These are phyloP conservation scores for Jacaranda mimosifolia DNA, from an alignment of 257 asterid species.

Conservation along the genomic window DNA sequence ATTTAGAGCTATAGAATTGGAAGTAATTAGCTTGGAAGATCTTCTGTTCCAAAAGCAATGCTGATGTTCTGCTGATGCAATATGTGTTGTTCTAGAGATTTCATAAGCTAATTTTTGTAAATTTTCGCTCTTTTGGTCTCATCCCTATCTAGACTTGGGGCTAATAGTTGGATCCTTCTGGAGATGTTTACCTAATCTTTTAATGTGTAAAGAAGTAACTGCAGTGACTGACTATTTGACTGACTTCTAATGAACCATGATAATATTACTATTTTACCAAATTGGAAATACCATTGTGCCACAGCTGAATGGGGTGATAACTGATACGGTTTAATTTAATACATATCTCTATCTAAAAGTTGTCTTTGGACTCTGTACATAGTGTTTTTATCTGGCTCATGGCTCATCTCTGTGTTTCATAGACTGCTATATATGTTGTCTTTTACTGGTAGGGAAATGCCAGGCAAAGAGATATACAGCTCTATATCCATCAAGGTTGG, in stretches of 20 bases:
- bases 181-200: neutral
- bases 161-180: neutral
- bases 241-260: neutral
- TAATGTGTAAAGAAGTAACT: neutral
- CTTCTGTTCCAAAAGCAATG: conserved; percentile 13
- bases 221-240: neutral
- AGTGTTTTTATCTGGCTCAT: conserved; percentile 21
- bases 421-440: conserved; percentile 14
- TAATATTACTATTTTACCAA: neutral
- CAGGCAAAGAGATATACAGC: conserved; percentile 42
- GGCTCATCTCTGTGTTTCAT: conserved; percentile 6
- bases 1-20: neutral
- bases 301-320: neutral
- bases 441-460: conserved; percentile 49
- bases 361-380: neutral
- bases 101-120: neutral
- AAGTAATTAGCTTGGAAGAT: neutral
- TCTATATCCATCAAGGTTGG: conserved; percentile 49
- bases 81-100: conserved; percentile 13
- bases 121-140: neutral
- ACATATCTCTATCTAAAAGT: neutral
- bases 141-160: neutral
- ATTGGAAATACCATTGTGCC: neutral
- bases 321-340: neutral
- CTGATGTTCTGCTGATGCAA: conserved; percentile 20